phyloP scores from a whole-genome alignment of 2,329 filamentous ascomycete genomes.

The Sporothrix curviconia region DNA sequence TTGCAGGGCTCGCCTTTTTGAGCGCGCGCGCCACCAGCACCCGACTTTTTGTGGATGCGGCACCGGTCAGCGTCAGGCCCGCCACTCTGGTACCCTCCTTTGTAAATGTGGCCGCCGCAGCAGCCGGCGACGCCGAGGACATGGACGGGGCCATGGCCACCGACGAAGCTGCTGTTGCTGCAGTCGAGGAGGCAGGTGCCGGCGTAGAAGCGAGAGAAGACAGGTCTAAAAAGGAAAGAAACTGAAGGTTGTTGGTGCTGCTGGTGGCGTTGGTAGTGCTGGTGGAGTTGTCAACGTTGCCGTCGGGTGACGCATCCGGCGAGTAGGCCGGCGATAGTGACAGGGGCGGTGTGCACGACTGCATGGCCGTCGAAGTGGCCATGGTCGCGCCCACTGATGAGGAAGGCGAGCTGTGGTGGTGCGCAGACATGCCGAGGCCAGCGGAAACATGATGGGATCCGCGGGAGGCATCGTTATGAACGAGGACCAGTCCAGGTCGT shows the following conservation, averaged over 20 bases:
- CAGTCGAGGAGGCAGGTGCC: neutral
- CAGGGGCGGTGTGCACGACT: constrained; percentile 9
- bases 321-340: constrained; percentile 6
- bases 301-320: neutral
- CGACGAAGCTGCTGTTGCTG: neutral
- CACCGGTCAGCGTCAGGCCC: neutral
- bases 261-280: neutral
- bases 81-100: neutral
- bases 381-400: neutral
- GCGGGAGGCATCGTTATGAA: constrained; percentile 8
- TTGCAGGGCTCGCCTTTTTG: neutral
- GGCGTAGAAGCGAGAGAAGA: neutral
- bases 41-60: neutral
- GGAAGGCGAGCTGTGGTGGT: neutral
- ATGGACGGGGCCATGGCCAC: neutral
- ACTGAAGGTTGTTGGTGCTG: neutral
- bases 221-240: constrained; percentile 3
- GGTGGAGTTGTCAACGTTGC: neutral
- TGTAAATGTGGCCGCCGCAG: neutral
- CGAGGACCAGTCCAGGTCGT: constrained; percentile 12
- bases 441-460: neutral
- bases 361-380: constrained; percentile 6
- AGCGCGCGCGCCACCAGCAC: constrained; percentile 1
- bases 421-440: neutral
- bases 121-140: neutral